Conservation (phyloP, 352 stramenopile genomes). For the Globisporangium carolinianum region DNA sequence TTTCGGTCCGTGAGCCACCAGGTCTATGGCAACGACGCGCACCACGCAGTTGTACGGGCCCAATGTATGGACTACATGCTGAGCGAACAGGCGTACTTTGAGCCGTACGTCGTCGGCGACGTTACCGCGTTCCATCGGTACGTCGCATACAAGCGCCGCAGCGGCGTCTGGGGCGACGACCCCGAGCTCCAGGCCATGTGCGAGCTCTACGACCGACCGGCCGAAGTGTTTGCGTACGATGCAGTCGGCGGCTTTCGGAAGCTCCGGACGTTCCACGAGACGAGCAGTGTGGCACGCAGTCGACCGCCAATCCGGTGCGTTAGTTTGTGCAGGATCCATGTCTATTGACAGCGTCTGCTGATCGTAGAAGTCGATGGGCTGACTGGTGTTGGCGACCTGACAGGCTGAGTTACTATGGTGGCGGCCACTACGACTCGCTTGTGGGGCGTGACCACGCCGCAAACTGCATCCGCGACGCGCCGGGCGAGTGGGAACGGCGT, state of each 20-base stretch:
- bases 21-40: slow-evolving; percentile 90
- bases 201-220: slow-evolving; percentile 90
- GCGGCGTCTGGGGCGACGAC: slow-evolving; percentile 94
- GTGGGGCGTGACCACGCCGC: slow-evolving; percentile 40
- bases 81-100: slow-evolving; percentile 89
- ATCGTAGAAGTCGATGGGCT: background rate
- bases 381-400: background rate
- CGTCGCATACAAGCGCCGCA: slow-evolving; percentile 82
- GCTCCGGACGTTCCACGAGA: slow-evolving; percentile 88
- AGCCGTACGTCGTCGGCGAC: slow-evolving; percentile 86
- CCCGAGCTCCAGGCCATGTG: slow-evolving; percentile 94
- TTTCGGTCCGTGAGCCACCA: slow-evolving; percentile 96
- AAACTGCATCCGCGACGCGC: slow-evolving; percentile 55
- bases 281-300: slow-evolving; percentile 37
- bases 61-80: slow-evolving; percentile 96
- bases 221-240: slow-evolving; percentile 89
- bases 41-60: slow-evolving; percentile 87
- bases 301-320: slow-evolving; percentile 64
- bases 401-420: slow-evolving; percentile 89
- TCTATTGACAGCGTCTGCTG: slow-evolving; percentile 2
- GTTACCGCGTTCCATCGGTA: slow-evolving; percentile 88
- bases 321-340: background rate
- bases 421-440: slow-evolving; percentile 89
- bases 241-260: slow-evolving; percentile 53
- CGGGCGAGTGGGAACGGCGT: slow-evolving; percentile 58